Evolutionary conservation across 169 alveolate genomes (phyloP), one percentile per base, ranked within the genome.

Genomic region (Babesia caballi): DNA sequence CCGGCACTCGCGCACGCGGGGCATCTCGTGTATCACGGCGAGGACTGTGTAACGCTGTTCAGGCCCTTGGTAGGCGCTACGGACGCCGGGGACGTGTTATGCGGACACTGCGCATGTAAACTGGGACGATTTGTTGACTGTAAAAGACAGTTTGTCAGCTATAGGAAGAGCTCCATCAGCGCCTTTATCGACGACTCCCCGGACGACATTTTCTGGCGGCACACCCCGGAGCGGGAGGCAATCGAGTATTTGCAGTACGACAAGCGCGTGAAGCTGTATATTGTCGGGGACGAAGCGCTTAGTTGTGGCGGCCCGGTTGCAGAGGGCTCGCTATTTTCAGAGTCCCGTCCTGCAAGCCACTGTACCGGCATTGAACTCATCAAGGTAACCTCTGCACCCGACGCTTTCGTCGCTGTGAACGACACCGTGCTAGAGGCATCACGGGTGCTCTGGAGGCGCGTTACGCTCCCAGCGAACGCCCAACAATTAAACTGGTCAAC

Each of bases 161-260:
- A 36, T 32, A 12, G 57, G 0, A 77, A 77, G 76, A 40, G 52
- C 17, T 42, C 33, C 35, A 28, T 68, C 3, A 42, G 61, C 15
- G 63, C 36, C 8, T 51, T 23, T 11, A 11, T 11, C n/a, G 85
- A 42, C 25, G 73, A 54, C 3, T 7, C 14, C 5, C 14, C 58
- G 1, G 50, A 36, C 14, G 85, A 77, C n/a, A 41, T 77, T 0
- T 77, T 66, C 52, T 77, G 80, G 74, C 51, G 73, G 8, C 35
- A 52, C 41, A 21, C 74, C 14, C 58, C 57, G 15, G 50, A 19
- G 23, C 12, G 44, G 8, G 82, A 66, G 19, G 38, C 52, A 17
- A 66, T 77, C 6, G 85, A 77, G 30, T 30, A 52, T 8, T n/a
- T 77, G 35, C 85, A 77, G 33, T 67, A 59, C 66, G 52, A 57